Conservation (phyloP, 78 protist genomes). For the Ministeria vibrans region DNA sequence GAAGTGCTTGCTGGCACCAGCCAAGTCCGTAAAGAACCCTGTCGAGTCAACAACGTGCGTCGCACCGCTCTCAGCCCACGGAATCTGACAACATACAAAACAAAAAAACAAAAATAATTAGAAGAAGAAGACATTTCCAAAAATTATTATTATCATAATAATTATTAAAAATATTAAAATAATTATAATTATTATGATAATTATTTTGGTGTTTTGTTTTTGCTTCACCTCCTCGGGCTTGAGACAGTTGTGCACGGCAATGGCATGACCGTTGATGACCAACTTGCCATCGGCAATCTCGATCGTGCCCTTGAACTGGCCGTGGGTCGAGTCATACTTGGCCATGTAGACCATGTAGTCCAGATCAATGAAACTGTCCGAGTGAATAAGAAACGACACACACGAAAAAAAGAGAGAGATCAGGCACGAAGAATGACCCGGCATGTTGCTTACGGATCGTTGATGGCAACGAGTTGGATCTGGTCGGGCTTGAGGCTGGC, state of each 20-base stretch:
- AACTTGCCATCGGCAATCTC: constrained; percentile 51
- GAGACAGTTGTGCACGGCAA: constrained; percentile 38
- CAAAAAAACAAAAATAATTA: background rate
- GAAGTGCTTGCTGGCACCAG: constrained; percentile 74
- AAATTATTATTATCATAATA: too few species aligned
- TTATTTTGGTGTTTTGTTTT: too few species aligned
- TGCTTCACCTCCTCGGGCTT: constrained; percentile 82
- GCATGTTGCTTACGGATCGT: too few species aligned
- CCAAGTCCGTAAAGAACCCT: constrained; percentile 90
- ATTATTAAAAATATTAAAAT: too few species aligned
- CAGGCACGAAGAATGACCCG: too few species aligned
- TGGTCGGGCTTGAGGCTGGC: constrained; percentile 18
- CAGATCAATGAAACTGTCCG: constrained; percentile 85
- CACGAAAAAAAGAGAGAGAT: too few species aligned
- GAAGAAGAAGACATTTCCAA: background rate
- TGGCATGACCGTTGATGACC: constrained; percentile 74
- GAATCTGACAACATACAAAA: constrained; percentile 30
- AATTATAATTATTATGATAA: too few species aligned
- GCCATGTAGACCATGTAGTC: constrained; percentile 84
- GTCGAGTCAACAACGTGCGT: constrained; percentile 95
- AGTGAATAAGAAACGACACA: too few species aligned
- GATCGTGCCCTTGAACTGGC: constrained; percentile 82
- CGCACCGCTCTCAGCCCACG: constrained; percentile 65
- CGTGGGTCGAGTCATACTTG: constrained; percentile 95
- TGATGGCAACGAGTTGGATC: constrained; percentile 80